A percentile compares a stretch with the other conserved stretches of the same genome.
These are phyloP conservation scores for Nadsonia fulvescens DNA, from an alignment of 805 yeast species.

Conservation along the genomic window DNA sequence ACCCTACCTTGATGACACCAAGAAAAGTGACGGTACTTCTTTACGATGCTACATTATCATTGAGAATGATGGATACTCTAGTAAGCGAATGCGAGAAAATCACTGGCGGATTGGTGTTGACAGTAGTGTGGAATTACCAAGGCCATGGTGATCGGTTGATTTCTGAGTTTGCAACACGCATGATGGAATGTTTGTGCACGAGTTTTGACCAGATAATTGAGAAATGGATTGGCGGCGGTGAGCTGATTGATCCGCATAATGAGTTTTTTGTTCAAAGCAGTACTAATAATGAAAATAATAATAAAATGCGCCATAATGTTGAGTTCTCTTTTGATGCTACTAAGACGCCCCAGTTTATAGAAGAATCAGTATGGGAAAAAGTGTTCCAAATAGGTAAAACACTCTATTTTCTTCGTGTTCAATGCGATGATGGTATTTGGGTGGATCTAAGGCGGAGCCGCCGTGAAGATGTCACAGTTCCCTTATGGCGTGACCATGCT, in stretches of 20 bases:
- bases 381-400: constrained; percentile 46
- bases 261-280: constrained; percentile 40
- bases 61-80: constrained; percentile 40
- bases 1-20: constrained; percentile 9
- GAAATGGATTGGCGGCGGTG: constrained; percentile 58
- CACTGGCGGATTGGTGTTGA: constrained; percentile 38
- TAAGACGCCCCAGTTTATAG: constrained; percentile 24
- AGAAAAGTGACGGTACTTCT: constrained; percentile 25
- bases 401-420: constrained; percentile 39
- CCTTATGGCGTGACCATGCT: constrained; percentile 7
- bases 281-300: constrained; percentile 6
- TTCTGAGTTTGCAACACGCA: constrained; percentile 22
- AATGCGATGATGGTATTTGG: constrained; percentile 59
- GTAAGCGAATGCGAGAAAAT: constrained; percentile 17
- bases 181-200: constrained; percentile 28
- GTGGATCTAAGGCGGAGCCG: constrained; percentile 14
- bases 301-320: constrained; percentile 8
- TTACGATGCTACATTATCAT: constrained; percentile 30
- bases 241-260: constrained; percentile 30
- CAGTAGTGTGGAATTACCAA: constrained; percentile 30
- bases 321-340: constrained; percentile 11
- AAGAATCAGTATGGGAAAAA: constrained; percentile 12
- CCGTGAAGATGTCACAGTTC: constrained; percentile 5
- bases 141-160: constrained; percentile 49
- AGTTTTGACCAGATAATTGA: constrained; percentile 46